Base-by-base conservation (phyloP, 768 basidiomycete species). In the Rhodotorula diobovata region DNA sequence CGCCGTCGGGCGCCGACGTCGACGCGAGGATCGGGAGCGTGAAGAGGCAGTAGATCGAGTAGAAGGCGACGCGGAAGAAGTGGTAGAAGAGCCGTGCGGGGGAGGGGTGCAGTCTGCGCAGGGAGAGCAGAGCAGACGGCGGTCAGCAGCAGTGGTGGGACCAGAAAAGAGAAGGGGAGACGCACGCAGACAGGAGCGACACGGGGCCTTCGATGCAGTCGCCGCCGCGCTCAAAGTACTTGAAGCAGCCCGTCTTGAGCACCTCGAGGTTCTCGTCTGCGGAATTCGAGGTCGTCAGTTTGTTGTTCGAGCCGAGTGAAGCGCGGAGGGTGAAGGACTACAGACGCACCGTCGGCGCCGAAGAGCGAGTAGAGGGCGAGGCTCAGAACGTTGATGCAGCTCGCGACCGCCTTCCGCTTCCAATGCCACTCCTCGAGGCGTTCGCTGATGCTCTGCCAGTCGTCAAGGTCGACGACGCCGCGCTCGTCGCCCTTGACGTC, bases 1-100 rank as follows among this genome's bases (percentile, higher is more conserved):
- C 23, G 41, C 41, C 41, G 41, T 43, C 41, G 14, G 41, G 41
- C 16, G 54, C 51, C 46, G 66, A 67, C 28, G 63, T 18, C 34
- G n/a, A 7, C 15, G 51, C 50, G 55, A 45, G 32, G 6, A 39
- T 21, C 39, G 76, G 61, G 18, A 81, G 79, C 86, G 16, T 88
- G 81, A 97, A 93, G 81, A 96, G 84, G 61, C 89, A 84, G 87
- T 88, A 98, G 78, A 97, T 88, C 3, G 93, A 88, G 81, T 96
- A 99, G 74, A 99, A 85, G 0, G 96, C 96, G 74, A 99, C 96
- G 37, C 85, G 82, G 84, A 95, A 99, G 82, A 99, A 99, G 83
- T 98, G 96, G 78, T 86, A 86, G 74, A 89, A 86, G 30, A 99
- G 87, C 56, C 92, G 82, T 20, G 86, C 71, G 0, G 93, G 91